These are phyloP conservation scores for Apodospora peruviana DNA, from an alignment of 495 filamentous ascomycete genomes.

Conservation along the genomic window DNA sequence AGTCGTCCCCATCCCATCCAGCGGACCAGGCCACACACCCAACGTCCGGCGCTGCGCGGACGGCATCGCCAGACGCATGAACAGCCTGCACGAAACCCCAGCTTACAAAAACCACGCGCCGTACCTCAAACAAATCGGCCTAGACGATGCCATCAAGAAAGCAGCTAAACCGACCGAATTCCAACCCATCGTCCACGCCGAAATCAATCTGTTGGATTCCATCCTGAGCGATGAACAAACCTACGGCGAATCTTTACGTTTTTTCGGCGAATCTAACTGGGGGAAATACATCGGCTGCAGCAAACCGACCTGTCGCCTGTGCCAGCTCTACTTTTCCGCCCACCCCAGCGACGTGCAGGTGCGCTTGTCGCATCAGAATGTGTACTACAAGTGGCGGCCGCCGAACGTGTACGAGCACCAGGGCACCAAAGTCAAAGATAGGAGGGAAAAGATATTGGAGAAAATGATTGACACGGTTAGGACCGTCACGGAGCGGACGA, in stretches of 20 bases:
- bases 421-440: not conserved
- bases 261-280: conserved; percentile 19
- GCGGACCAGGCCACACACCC: not conserved
- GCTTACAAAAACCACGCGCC: not conserved
- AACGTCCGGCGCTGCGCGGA: not conserved
- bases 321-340: conserved; percentile 23
- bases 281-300: conserved; percentile 31
- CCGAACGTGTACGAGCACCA: not conserved
- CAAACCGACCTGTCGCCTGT: conserved; percentile 37
- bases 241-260: conserved; percentile 10
- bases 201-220: conserved; percentile 24
- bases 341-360: conserved; percentile 17
- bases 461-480: conserved; percentile 11
- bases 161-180: not conserved
- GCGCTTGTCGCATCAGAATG: conserved; percentile 24
- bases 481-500: not conserved
- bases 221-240: conserved; percentile 17
- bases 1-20: conserved; percentile 3
- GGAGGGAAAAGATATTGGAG: conserved; percentile 9
- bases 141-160: conserved; percentile 1
- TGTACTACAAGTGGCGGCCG: conserved; percentile 30
- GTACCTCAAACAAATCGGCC: not conserved
- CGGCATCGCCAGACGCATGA: conserved; percentile 13
- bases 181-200: conserved; percentile 27
- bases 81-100: not conserved